Evolutionary conservation across 441 rosid species (phyloP).

Genomic region (Pelargonium australe): DNA sequence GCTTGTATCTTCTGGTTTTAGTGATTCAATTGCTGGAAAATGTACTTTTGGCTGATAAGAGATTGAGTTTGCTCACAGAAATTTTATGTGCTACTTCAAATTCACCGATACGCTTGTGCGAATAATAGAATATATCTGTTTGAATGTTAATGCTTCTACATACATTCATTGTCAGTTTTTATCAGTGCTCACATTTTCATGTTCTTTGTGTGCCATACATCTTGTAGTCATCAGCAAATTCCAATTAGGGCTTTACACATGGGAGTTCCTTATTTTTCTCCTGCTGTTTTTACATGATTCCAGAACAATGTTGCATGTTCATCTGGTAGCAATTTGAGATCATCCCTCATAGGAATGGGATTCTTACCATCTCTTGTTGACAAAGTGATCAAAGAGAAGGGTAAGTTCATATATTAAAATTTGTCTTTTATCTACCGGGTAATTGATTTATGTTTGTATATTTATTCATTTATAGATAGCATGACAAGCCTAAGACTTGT

Average conservation of each 20-base stretch:
- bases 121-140: not conserved
- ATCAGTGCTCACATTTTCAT: not conserved
- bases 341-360: constrained; percentile 74
- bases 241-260: constrained; percentile 29
- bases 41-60: not conserved
- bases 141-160: not conserved
- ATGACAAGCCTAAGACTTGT: constrained; percentile 5
- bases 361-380: constrained; percentile 57
- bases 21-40: too few species aligned
- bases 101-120: too few species aligned
- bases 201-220: not conserved
- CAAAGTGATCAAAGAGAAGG: constrained; percentile 62
- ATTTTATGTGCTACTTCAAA: not conserved
- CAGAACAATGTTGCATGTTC: constrained; percentile 79
- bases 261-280: not conserved
- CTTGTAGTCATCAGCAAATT: not conserved
- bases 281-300: constrained; percentile 13
- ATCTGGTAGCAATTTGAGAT: constrained; percentile 55
- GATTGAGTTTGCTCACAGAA: not conserved
- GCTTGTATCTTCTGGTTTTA: too few species aligned
- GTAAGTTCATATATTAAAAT: constrained; percentile 12
- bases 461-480: constrained; percentile 7
- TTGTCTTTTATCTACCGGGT: not conserved
- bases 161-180: not conserved
- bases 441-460: not conserved